A percentile compares a stretch with the other conserved stretches of the same genome.
phyloP scores from a whole-genome alignment of 2,329 filamentous ascomycete species.

The Magnaporthales sp. region DNA sequence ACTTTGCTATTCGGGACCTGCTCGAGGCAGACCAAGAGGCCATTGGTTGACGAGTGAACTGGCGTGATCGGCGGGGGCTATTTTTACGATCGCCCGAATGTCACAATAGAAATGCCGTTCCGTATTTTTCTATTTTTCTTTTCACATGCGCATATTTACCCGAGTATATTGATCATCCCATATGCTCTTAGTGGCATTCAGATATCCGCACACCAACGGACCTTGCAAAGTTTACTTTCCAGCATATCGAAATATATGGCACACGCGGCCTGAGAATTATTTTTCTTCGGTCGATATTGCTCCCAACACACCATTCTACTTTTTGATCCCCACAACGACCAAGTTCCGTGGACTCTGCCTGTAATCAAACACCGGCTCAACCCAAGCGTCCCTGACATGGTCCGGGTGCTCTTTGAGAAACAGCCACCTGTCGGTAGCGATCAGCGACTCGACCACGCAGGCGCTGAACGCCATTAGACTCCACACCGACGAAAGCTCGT shows the following conservation, averaged over 20 bases:
- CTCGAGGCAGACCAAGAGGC: not conserved
- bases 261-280: not conserved
- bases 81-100: not conserved
- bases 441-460: slow-evolving; percentile 77
- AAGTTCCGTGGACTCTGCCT: slow-evolving; percentile 77
- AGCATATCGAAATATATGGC: too few species aligned
- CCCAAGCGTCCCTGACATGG: slow-evolving; percentile 70
- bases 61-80: not conserved
- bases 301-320: slow-evolving; percentile 8
- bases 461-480: slow-evolving; percentile 94
- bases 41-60: not conserved
- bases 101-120: not conserved
- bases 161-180: not conserved
- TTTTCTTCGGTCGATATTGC: not conserved
- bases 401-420: slow-evolving; percentile 72
- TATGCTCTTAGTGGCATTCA: not conserved
- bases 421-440: slow-evolving; percentile 84
- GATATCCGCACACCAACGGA: not conserved
- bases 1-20: not conserved
- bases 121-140: not conserved
- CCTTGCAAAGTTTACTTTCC: not conserved
- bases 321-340: slow-evolving; percentile 85
- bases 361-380: slow-evolving; percentile 90
- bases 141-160: not conserved
- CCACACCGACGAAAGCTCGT: slow-evolving; percentile 83